Conservation (phyloP, 768 basidiomycete genomes). For the Daedaleopsis sinensis region DNA sequence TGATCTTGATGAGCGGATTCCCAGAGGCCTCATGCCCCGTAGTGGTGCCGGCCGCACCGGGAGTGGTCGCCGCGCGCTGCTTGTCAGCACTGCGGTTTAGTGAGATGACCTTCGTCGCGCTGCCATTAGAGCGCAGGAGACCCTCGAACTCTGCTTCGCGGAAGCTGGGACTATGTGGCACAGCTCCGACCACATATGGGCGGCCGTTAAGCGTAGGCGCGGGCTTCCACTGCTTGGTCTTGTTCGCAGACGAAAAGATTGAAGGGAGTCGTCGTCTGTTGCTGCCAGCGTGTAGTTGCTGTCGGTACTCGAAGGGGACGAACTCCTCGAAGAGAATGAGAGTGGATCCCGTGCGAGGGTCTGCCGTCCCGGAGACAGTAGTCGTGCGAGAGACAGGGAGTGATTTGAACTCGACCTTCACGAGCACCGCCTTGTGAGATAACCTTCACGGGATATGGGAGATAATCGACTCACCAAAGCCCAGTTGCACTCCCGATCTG, state of each 20-base stretch:
- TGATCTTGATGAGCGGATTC: conserved; percentile 11
- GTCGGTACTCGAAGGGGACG: conserved; percentile 85
- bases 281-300: conserved; percentile 63
- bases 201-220: conserved; percentile 82
- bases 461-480: conserved; percentile 64
- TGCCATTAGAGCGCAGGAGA: conserved; percentile 58
- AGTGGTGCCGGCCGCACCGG: conserved; percentile 35
- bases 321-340: conserved; percentile 93
- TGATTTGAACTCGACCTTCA: conserved; percentile 86
- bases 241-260: conserved; percentile 57
- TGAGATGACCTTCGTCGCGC: conserved; percentile 43
- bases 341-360: conserved; percentile 73
- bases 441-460: not conserved
- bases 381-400: conserved; percentile 46
- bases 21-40: conserved; percentile 10
- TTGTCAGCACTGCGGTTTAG: conserved; percentile 26
- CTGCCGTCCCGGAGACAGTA: conserved; percentile 38
- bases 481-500: conserved; percentile 91
- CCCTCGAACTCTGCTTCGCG: conserved; percentile 83
- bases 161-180: conserved; percentile 52
- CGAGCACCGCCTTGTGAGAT: not conserved
- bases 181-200: conserved; percentile 66
- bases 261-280: conserved; percentile 65
- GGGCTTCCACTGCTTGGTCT: conserved; percentile 71
- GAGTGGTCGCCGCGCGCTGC: conserved; percentile 7